Evolutionary conservation across 2,329 filamentous ascomycete species (phyloP), one percentile per base, ranked within the genome.

Genomic region (Aspergillus viridinutans): DNA sequence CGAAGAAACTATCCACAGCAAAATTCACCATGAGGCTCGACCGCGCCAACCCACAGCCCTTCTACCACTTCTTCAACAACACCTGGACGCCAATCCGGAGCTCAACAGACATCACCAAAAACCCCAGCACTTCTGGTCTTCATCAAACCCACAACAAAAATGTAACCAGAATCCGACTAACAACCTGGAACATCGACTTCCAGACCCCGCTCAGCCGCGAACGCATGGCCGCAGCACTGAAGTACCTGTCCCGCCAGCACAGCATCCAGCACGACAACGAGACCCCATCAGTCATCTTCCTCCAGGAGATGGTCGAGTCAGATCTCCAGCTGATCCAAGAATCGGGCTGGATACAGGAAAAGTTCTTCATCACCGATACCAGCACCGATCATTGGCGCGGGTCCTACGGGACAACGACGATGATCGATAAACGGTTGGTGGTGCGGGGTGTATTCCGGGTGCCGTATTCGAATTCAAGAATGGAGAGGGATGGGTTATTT

Each of bases 401-500:
- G 4, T 61, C 72, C 26, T 85, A 84, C 58, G 83, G 83, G 4
- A 85, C 83, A 0, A 76, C 73, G 6, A 83, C 76, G 0, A 73
- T 85, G 10, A 61, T 85, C 1, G 80, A 83, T 55, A 70, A 69
- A n/a, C 70, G 76, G 2, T 64, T 85, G 4, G 65, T 69, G 4
- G 71, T 85, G 53, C 59, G 68, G 0, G 63, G 68, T 0, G 76
- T 78, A 23, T 85, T 84, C 58, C 77, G 83, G 5, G 76, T 85
- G 0, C 76, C 77, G 38, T 84, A 82, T 53, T 74, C 73, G 49
- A 63, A 72, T 21, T 81, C 80, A 2, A 66, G 67, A 10, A 82
- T 84, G 74, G 76, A 78, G 48, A 74, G 83, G 5, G 83, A 85
- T 62, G 82, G 72, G 2, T 67, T 84, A 1, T 84, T 85, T 55